These are phyloP conservation scores for Fonsecaea nubica DNA, from an alignment of 2,329 filamentous ascomycete species.

Conservation along the genomic window DNA sequence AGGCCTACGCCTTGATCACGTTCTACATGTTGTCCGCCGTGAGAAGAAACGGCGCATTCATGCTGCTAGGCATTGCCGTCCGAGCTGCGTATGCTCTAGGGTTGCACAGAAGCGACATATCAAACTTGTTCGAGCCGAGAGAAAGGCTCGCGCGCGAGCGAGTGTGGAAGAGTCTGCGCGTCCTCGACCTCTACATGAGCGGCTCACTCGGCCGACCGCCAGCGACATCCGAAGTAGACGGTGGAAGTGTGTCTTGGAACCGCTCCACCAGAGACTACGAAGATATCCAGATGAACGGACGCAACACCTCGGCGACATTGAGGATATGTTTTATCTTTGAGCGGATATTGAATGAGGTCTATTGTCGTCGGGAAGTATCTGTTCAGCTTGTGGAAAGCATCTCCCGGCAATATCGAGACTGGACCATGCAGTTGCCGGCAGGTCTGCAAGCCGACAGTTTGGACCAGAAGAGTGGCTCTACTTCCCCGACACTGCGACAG, in stretches of 20 bases:
- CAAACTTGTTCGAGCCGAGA: constrained; percentile 55
- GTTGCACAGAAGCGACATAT: constrained; percentile 60
- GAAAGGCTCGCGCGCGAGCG: constrained; percentile 54
- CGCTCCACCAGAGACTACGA: constrained; percentile 44
- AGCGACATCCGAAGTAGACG: constrained; percentile 59
- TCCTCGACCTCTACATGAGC: constrained; percentile 60
- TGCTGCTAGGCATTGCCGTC: constrained; percentile 60
- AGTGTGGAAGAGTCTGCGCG: constrained; percentile 61
- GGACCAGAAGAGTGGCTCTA: constrained; percentile 43
- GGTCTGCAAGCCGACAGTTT: constrained; percentile 55
- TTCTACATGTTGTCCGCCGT: constrained; percentile 61
- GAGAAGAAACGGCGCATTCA: constrained; percentile 60
- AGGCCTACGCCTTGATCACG: constrained; percentile 59
- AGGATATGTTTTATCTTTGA: constrained; percentile 52
- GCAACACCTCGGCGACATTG: constrained; percentile 55
- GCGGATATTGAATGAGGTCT: constrained; percentile 51
- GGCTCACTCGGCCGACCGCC: constrained; percentile 60
- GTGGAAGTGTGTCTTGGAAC: constrained; percentile 40
- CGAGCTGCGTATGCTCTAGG: constrained; percentile 61
- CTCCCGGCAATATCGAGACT: constrained; percentile 51
- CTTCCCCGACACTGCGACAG: constrained; percentile 45
- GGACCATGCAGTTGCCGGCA: constrained; percentile 51
- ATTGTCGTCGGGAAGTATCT: constrained; percentile 52
- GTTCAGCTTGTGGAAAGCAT: constrained; percentile 51
- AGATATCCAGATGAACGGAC: constrained; percentile 49